phyloP scores from a whole-genome alignment of 192 early-diverging fungal species.

The Entrophospora sp. region DNA sequence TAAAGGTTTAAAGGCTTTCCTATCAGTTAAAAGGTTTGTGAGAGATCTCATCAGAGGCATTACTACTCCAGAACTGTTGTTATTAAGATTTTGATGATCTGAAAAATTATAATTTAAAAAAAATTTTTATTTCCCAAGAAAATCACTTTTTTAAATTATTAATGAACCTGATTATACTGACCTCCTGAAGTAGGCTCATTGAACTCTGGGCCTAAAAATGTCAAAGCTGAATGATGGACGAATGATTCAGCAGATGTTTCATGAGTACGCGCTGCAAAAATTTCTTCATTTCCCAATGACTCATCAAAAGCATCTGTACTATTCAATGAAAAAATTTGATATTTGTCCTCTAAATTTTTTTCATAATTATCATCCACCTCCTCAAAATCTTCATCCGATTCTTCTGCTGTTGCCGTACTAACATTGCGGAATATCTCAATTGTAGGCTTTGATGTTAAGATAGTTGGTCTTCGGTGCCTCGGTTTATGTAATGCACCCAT shows the following conservation, averaged over 20 bases:
- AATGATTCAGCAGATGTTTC: slow-evolving; percentile 12
- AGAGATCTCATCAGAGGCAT: slow-evolving; percentile 69
- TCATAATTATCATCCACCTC: slow-evolving; percentile 31
- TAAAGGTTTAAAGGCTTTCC: slow-evolving; percentile 54
- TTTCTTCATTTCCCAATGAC: slow-evolving; percentile 30
- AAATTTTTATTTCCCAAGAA: background rate
- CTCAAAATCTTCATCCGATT: slow-evolving; percentile 52
- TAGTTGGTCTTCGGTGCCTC: background rate
- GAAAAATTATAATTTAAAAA: background rate
- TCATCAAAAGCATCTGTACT: slow-evolving; percentile 49
- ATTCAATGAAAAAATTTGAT: slow-evolving; percentile 36
- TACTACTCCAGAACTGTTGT: slow-evolving; percentile 2
- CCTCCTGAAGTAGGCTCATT: slow-evolving; percentile 1
- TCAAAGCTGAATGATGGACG: slow-evolving; percentile 6
- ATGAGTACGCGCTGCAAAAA: slow-evolving; percentile 12
- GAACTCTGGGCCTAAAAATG: slow-evolving; percentile 10
- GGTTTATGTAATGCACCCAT: background rate
- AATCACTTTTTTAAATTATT: too few relatives aligned
- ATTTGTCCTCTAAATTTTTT: slow-evolving; percentile 27
- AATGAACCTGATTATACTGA: too few relatives aligned
- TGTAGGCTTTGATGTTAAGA: slow-evolving; percentile 29
- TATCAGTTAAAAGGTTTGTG: slow-evolving; percentile 62
- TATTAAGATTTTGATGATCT: background rate
- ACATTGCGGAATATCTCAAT: slow-evolving; percentile 46
- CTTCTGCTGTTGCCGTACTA: slow-evolving; percentile 45